Evolutionary conservation across 1,139 yeast species (phyloP), one percentile per base, ranked within the genome.

Genomic region (Hansenula sp.): DNA sequence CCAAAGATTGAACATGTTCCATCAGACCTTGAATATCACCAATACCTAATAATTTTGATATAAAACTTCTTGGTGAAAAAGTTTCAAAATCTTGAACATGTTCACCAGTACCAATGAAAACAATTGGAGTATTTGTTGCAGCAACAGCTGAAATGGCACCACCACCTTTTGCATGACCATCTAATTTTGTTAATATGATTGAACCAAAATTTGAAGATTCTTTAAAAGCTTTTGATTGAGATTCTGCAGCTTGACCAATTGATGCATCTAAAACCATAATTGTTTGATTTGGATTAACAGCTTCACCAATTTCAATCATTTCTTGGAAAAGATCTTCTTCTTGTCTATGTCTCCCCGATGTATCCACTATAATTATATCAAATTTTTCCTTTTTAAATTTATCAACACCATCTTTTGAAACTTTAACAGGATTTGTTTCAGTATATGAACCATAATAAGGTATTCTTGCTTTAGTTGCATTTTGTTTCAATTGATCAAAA

Each of bases 101-200:
- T 64, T 92, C 98, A 59, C 98, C 98, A 1, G 97, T 90, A 75
- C 98, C 98, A 44, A 92, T 92, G 59, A 92, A 92, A 9, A 85
- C 86, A 53, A 92, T 85, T n/a, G 98, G 98, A 0, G 97, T 92
- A 44, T 85, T 75, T 13, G 98, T 90, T 2, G 97, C 95, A 1
- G 98, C 98, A 41, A 92, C 97, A 0, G 98, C 98, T 32, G 97
- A 88, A 42, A 92, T 89, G 21, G 98, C 98, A 71, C 98, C 98
- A 68, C 98, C 98, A 61, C 98, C 98, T 65, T 86, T 92, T 31
- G 98, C 98, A 59, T 92, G 97, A 36, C 98, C 98, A 63, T 92
- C 98, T 95, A 92, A 83, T 63, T 92, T 92, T 24, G 98, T 92
- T 60, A 92, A 74, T 46, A 92, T 85, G 50, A 92, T 92, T 21